Percentiles rank a stretch among this genome's conserved stretches.
These are phyloP conservation scores for Malassezia vespertilionis DNA, from an alignment of 1,284 basidiomycete genomes.

Conservation along the genomic window DNA sequence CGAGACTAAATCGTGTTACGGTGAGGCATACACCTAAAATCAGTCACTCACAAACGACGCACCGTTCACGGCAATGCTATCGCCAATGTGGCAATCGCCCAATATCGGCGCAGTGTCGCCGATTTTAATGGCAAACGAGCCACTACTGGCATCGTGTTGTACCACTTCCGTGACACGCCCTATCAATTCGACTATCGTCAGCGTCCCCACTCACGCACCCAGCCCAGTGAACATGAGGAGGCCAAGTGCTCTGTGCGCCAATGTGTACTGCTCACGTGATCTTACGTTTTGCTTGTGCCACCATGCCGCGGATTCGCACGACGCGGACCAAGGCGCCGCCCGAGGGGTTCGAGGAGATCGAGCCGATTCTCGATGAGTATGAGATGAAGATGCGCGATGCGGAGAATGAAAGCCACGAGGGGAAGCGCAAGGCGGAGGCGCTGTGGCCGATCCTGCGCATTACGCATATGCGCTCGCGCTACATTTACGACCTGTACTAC, in stretches of 20 bases:
- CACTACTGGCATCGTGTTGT: constrained; percentile 51
- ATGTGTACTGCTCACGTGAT: not conserved
- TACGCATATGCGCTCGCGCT: constrained; percentile 72
- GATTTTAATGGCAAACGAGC: constrained; percentile 75
- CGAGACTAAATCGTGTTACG: constrained; percentile 62
- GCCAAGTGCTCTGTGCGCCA: no score
- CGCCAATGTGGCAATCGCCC: constrained; percentile 81
- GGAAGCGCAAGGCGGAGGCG: constrained; percentile 89
- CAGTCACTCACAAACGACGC: constrained; percentile 4
- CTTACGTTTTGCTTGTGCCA: not conserved
- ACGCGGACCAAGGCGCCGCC: constrained; percentile 87
- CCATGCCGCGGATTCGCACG: constrained; percentile 91
- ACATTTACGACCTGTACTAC: constrained; percentile 98
- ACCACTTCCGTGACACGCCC: constrained; percentile 60
- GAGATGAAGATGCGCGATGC: constrained; percentile 45
- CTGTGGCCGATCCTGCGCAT: constrained; percentile 99
- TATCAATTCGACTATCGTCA: constrained; percentile 56
- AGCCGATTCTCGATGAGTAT: constrained; percentile 49
- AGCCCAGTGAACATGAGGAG: constrained; percentile 42
- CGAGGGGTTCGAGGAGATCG: constrained; percentile 94
- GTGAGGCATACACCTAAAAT: constrained; percentile 59
- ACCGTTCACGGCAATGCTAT: constrained; percentile 81
- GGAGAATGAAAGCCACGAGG: constrained; percentile 93
- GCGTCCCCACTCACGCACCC: constrained; percentile 17
- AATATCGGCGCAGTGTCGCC: constrained; percentile 64